Evolutionary conservation across 306 rosid species (phyloP), one percentile per base, ranked within the genome.

Genomic region (Cucumis cinereus): DNA sequence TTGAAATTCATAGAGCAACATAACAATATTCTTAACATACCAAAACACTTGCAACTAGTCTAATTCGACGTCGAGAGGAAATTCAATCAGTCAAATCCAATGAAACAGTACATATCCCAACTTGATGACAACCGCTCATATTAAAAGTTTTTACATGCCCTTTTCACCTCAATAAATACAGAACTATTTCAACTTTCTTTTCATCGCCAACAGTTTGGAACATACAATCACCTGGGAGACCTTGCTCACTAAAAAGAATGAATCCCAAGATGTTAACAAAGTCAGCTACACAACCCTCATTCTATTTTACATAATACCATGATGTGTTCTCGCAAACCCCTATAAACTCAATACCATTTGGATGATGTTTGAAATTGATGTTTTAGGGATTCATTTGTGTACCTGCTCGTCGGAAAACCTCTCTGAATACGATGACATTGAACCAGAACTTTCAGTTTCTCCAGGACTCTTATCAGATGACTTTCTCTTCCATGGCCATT

Each of bases 401-500:
- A 77, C 80, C 80, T 63, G 74, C 45, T 77, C 80, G 41, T 77
- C 80, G 8, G 74, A 77, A 50, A 19, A 64, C 23, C 80, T 77
- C 96, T 87, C 98, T 15, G 92, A 87, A 77, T 88, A 86, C 4
- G 96, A 89, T n/a, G 97, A 89, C 77, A 81, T 81, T 8, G 99
- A 90, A 80, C 91, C 97, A 24, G 93, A 88, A 83, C 97, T 87
- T 49, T 92, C 97, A 74, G 88, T 86, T 85, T 93, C 96, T 0
- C 90, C 89, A 0, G 95, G 72, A 79, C 96, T 87, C 83, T 82
- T 90, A 77, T 90, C 95, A 7, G 96, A 89, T 77, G 92, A 88
- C 79, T 82, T 92, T 74, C 87, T 81, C 87, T 90, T 92, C 96
- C 97, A 88, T 40, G 89, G 83, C 96, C 96, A 92, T 83, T 85